Evolutionary conservation across 106 monocot genomes (phyloP), one percentile per base, ranked within the genome.

Genomic region (Gastrodia elata): DNA sequence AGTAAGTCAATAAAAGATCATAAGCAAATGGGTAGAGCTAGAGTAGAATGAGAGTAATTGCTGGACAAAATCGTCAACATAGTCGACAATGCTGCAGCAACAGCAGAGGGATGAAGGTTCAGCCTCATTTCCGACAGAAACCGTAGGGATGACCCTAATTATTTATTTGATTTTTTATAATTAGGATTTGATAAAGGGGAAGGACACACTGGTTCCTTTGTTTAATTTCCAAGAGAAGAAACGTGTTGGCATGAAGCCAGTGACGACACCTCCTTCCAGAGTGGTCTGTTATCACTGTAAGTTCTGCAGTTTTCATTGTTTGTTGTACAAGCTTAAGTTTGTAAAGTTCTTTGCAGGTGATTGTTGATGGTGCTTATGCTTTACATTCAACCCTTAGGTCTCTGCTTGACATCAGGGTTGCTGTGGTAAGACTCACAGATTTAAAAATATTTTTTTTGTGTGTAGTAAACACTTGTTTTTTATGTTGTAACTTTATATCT

Each of bases 311-410:
- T 22, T 72, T 65, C 68, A 42, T 43, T 39, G 35, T 38, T 40
- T 48, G 38, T 3, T 65, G 3, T 74, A 36, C 6, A 20, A 15
- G 35, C 74, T 18, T 13, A 16, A 69, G 25, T 41, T 24, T 65
- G 20, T 39, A 25, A 38, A 71, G 42, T 75, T 22, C 65, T 74
- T 78, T 73, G 14, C 87, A 97, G 96, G 84, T 97, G 36, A 90
- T 97, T 83, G 82, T 97, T 22, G 97, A 97, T 77, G 97, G 97
- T 80, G 90, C 93, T 42, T 97, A 97, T 82, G 97, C 97, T 71
- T 77, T 97, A 65, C 97, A 97, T 74, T 93, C 93, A 49, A 77
- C 86, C 41, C 72, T 97, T n/a, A 76, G 90, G 5, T 97, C 97
- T 56, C 56, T 97, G 64, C 83, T 97, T 43, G 97, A 97, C 74